Conservation (phyloP, 805 yeast genomes). For the Candida nanaspora region DNA sequence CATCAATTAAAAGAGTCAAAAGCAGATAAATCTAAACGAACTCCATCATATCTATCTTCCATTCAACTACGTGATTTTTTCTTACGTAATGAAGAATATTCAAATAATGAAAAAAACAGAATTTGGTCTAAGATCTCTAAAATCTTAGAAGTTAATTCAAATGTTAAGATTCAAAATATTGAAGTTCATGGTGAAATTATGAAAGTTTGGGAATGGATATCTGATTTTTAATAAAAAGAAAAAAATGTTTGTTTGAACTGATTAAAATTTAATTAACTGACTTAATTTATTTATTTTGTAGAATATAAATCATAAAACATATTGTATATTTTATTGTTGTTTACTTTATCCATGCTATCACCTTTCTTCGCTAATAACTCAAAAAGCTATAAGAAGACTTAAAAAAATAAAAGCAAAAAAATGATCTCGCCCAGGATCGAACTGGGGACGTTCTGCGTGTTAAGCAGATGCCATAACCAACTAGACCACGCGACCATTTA, state of each 20-base stretch:
- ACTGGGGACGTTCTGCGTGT: constrained; percentile 99
- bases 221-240: constrained; percentile 20
- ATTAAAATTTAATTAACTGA: too few relatives aligned
- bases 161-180: constrained; percentile 50
- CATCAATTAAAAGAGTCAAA: constrained; percentile 32
- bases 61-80: constrained; percentile 68
- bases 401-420: not conserved
- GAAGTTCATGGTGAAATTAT: constrained; percentile 85
- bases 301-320: not conserved
- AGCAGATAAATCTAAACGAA: constrained; percentile 26
- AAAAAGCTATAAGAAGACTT: not conserved
- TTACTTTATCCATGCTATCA: too few relatives aligned
- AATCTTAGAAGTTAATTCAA: constrained; percentile 57
- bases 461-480: constrained; percentile 99
- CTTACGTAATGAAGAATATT: constrained; percentile 29
- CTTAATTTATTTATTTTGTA: not conserved
- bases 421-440: constrained; percentile 87
- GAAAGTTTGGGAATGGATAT: constrained; percentile 85
- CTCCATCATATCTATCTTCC: constrained; percentile 49
- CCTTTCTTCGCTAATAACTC: too few relatives aligned
- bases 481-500: constrained; percentile 66
- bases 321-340: too few relatives aligned
- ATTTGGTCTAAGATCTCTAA: constrained; percentile 55
- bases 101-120: constrained; percentile 32
- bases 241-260: too few relatives aligned